These are phyloP conservation scores for Aaosphaeria pasadenensis DNA, from an alignment of 2,329 filamentous ascomycete genomes.

Conservation along the genomic window DNA sequence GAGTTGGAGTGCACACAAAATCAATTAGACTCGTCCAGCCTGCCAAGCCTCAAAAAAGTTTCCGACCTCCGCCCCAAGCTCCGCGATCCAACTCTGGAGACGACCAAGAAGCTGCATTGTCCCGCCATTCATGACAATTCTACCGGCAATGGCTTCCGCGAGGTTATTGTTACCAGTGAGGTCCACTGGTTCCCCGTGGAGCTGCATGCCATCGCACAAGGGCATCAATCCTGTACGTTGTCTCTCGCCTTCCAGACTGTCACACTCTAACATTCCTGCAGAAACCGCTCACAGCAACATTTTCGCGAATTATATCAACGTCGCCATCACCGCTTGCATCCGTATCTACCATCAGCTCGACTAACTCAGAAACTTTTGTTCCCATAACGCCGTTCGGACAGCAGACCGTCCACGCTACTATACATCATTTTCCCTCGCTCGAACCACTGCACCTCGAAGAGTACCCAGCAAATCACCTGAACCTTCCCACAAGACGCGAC, in stretches of 20 bases:
- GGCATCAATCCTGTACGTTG: constrained; percentile 41
- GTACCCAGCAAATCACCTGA: constrained; percentile 79
- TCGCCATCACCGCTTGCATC: constrained; percentile 58
- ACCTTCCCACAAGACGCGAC: constrained; percentile 84
- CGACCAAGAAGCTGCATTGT: no score
- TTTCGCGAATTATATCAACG: constrained; percentile 31
- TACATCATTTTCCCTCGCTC: constrained; percentile 86
- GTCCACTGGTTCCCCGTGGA: no score
- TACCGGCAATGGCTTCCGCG: no score
- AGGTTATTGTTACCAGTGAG: no score
- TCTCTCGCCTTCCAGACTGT: constrained; percentile 28
- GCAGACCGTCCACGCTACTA: constrained; percentile 70
- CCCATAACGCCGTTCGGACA: constrained; percentile 23
- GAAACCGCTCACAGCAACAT: constrained; percentile 22
- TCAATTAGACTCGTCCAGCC: no score
- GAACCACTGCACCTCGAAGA: constrained; percentile 75
- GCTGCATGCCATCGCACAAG: not conserved
- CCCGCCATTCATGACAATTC: no score
- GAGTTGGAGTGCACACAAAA: constrained; percentile 2
- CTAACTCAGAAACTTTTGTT: not conserved
- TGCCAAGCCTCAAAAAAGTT: no score
- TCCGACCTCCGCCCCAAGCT: no score
- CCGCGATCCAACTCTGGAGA: no score
- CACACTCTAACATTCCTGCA: constrained; percentile 5
- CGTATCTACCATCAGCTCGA: constrained; percentile 40